Evolutionary conservation across 495 filamentous ascomycete species (phyloP).

Genomic region (Annulohypoxylon moriforme): DNA sequence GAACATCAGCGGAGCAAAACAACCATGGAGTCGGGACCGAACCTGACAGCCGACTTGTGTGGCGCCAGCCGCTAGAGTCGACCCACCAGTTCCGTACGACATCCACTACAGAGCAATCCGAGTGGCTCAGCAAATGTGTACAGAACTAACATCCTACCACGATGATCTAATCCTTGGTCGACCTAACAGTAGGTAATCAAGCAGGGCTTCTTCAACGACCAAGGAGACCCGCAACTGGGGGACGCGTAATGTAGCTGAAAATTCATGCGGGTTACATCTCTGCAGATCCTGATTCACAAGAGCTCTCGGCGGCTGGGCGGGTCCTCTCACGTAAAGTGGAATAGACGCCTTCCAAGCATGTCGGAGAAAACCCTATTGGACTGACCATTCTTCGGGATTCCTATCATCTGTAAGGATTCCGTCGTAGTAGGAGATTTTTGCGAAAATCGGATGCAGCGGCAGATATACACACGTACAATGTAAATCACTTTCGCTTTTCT

Average conservation of each 20-base stretch:
- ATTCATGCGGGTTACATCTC: neutral
- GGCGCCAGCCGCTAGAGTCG: neutral
- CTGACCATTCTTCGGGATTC: neutral
- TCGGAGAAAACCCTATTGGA: neutral
- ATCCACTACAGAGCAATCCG: neutral
- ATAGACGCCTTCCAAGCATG: neutral
- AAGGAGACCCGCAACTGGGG: neutral
- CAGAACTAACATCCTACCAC: neutral
- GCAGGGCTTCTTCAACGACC: neutral
- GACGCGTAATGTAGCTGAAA: constrained; percentile 1
- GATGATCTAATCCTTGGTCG: neutral
- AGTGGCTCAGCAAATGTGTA: neutral
- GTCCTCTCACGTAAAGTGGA: neutral
- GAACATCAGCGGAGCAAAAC: neutral
- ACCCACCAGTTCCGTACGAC: neutral
- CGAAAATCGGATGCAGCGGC: neutral
- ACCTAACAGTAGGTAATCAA: neutral
- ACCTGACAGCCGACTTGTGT: neutral
- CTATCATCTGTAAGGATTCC: neutral
- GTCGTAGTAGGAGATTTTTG: neutral
- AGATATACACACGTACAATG: neutral
- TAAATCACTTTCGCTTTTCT: too few species aligned
- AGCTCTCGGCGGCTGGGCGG: neutral
- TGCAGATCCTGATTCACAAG: neutral
- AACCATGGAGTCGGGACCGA: neutral